A percentile compares a stretch with the other conserved stretches of the same genome.
phyloP scores from a whole-genome alignment of 2,329 filamentous ascomycete species.

The Trichoderma citrinoviride region DNA sequence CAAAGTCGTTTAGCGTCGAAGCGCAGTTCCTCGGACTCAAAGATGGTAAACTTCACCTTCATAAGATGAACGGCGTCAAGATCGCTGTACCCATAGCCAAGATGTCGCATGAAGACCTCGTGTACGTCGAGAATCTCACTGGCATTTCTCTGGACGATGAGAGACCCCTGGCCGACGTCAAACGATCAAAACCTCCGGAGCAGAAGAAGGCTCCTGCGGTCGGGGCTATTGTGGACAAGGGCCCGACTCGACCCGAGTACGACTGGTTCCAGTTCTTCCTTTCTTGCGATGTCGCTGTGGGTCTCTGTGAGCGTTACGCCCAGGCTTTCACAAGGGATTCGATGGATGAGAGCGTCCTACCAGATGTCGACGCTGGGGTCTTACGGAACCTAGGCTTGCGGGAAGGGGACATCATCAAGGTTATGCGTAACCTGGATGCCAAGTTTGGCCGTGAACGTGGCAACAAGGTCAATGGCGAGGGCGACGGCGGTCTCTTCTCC shows the following conservation, averaged over 20 bases:
- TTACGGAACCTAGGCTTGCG: conserved; percentile 88
- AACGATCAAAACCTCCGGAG: conserved; percentile 46
- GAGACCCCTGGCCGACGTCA: conserved; percentile 86
- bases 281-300: conserved; percentile 83
- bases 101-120: conserved; percentile 92
- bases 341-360: conserved; percentile 91
- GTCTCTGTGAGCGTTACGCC: conserved; percentile 91
- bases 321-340: conserved; percentile 86
- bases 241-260: conserved; percentile 66
- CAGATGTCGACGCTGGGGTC: conserved; percentile 80
- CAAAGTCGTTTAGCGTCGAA: conserved; percentile 94
- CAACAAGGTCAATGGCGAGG: conserved; percentile 57
- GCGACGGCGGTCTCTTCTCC: conserved; percentile 73
- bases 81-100: conserved; percentile 94
- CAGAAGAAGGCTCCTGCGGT: conserved; percentile 39
- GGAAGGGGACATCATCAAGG: conserved; percentile 93
- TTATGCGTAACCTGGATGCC: conserved; percentile 83
- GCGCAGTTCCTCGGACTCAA: conserved; percentile 93
- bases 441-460: conserved; percentile 64
- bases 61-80: conserved; percentile 97
- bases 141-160: conserved; percentile 90
- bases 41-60: conserved; percentile 94
- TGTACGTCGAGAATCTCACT: conserved; percentile 88
- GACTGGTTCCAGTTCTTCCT: conserved; percentile 99
- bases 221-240: conserved; percentile 61